Evolutionary conservation across 495 filamentous ascomycete genomes (phyloP).

Genomic region (Aspergillus bertholletiae): DNA sequence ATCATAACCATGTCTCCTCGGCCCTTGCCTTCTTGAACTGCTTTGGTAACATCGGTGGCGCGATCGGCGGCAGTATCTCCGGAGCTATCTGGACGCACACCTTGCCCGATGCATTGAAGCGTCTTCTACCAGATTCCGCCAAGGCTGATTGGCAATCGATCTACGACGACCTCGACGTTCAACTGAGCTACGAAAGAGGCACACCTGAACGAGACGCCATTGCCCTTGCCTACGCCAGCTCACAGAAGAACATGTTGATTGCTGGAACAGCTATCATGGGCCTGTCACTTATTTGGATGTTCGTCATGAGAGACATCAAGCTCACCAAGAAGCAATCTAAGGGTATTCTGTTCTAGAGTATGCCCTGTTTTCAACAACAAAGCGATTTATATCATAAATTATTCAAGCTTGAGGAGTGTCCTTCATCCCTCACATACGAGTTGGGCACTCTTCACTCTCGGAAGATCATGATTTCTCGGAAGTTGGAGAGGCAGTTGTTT

Average conservation of each 20-base stretch:
- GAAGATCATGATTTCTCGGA: no score
- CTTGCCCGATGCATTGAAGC: slow-evolving; percentile 49
- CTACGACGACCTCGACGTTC: slow-evolving; percentile 46
- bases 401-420: neutral
- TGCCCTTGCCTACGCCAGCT: slow-evolving; percentile 50
- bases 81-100: slow-evolving; percentile 66
- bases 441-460: no score
- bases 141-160: slow-evolving; percentile 43
- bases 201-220: slow-evolving; percentile 52
- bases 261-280: slow-evolving; percentile 43
- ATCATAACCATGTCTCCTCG: slow-evolving; percentile 63
- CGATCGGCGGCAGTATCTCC: slow-evolving; percentile 61
- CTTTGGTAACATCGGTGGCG: slow-evolving; percentile 62
- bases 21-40: slow-evolving; percentile 61
- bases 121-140: slow-evolving; percentile 51
- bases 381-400: neutral
- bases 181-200: slow-evolving; percentile 52
- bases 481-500: no score
- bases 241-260: slow-evolving; percentile 54
- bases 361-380: neutral
- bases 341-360: slow-evolving; percentile 23
- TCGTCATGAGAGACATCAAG: slow-evolving; percentile 54
- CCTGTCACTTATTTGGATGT: slow-evolving; percentile 41
- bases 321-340: slow-evolving; percentile 45
- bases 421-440: no score